Base-by-base conservation (phyloP, 2,329 filamentous ascomycete genomes). In the Fusarium subtropicale region DNA sequence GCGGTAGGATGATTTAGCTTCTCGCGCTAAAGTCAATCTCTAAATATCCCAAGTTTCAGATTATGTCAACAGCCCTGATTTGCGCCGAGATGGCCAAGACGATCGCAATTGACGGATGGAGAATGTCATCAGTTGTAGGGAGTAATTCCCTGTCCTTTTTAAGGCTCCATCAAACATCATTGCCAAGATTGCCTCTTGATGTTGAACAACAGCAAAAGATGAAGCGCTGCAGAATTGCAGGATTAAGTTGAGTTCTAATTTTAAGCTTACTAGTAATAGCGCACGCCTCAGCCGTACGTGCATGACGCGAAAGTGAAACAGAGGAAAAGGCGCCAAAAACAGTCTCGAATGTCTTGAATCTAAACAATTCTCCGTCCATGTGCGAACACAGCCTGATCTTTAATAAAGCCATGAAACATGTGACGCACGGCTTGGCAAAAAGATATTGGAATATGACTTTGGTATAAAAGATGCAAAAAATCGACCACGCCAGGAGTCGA, bases 401-500 rank as follows among this genome's bases (percentile, higher is more conserved):
- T 11, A 13, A n/a, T 30, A 39, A 20, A 39, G n/a, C 13, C 7
- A 20, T 18, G 31, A 7, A 34, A 24, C 31, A 28, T n/a, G 28
- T 38, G 11, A 22, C 33, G 24, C 24, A 45, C 11, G 18, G 12
- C 24, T 20, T 18, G 9, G 5, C 18, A 55, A 30, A 30, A 30
- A 30, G 11, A 30, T 10, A 30, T 30, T 30, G 5, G 5, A 5
- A 12, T 30, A 4, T 30, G 12, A 11, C 28, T 30, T 30, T 2
- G 28, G 12, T 30, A 2, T 4, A 30, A 5, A 30, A 30, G 28
- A 30, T 30, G 28, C 33, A 34, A 48, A 44, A 26, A 57, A 56
- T 28, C 76, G 76, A 78, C 75, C 76, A 76, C 75, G 75, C 74
- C 76, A 78, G 76, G 76, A 77, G 70, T 78, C 76, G 76, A 78